Evolutionary conservation across 2,329 filamentous ascomycete genomes (phyloP).

Genomic region (Calonectria ilicicola): DNA sequence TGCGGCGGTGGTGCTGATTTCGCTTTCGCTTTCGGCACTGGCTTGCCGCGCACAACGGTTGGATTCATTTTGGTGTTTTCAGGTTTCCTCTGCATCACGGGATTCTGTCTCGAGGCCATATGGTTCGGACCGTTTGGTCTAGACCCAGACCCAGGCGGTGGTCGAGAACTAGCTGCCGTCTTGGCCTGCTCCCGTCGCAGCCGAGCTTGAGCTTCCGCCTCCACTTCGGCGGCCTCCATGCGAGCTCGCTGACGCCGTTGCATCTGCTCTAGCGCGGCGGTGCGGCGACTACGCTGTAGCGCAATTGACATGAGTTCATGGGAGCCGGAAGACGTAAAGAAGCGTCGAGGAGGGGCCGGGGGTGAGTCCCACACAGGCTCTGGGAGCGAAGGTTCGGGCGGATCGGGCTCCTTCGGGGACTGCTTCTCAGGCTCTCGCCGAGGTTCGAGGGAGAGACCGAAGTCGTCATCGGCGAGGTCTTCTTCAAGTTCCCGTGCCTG

Average conservation of each 20-base stretch:
- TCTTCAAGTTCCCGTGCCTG: conserved; percentile 65
- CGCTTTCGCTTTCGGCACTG: neutral
- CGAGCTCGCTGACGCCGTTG: conserved; percentile 42
- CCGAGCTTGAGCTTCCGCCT: conserved; percentile 23
- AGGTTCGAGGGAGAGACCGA: neutral
- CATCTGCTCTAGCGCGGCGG: conserved; percentile 46
- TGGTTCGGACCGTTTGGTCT: neutral
- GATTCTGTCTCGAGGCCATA: neutral
- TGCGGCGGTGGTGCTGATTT: neutral
- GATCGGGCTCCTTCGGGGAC: neutral
- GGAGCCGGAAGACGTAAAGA: conserved; percentile 53
- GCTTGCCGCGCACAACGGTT: neutral
- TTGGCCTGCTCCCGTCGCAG: conserved; percentile 12
- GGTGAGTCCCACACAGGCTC: conserved; percentile 20
- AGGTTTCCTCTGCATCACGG: neutral
- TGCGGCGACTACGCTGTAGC: conserved; percentile 50
- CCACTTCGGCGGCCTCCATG: conserved; percentile 29
- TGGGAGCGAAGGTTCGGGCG: conserved; percentile 33
- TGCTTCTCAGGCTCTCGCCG: conserved; percentile 20
- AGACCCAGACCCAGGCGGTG: neutral
- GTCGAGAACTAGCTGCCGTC: neutral
- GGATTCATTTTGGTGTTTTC: neutral
- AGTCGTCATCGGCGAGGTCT: conserved; percentile 29
- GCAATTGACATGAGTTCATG: conserved; percentile 50
- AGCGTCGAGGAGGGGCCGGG: conserved; percentile 40